Evolutionary conservation across 2,329 filamentous ascomycete genomes (phyloP), one percentile per base, ranked within the genome.

Genomic region (Coniochaeta sp.): DNA sequence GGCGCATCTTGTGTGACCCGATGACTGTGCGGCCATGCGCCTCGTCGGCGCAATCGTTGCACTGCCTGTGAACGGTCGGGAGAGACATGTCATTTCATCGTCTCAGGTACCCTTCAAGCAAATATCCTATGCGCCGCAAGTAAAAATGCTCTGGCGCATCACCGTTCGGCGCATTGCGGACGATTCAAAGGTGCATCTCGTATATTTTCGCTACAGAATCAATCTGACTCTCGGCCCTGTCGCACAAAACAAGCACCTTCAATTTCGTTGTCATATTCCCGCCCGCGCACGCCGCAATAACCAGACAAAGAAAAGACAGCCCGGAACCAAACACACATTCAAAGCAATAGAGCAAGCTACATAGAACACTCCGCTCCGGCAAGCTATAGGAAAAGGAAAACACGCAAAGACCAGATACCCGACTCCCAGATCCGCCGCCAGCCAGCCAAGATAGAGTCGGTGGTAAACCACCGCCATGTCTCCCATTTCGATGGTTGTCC

Each of bases 141-240:
- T 6, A 3, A 42, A 42, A 47, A 47, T 24, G 9, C 42, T 24
- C 19, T 22, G 19, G 38, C 38, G 38, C 38, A 42, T 42, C 38
- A 42, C n/a, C 7, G 10, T 42, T 42, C 10, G n/a, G 38, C 38
- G 4, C 6, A 16, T n/a, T 9, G 5, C 5, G 36, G 3, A 42
- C 2, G 4, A 5, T 14, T 47, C 19, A 47, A 47, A 24, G 42
- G n/a, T 24, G 42, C 14, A 47, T 47, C 4, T 47, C 42, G 42
- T 58, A 32, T 58, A 47, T 44, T 58, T 32, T n/a, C n/a, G 56
- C 56, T 58, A 58, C 56, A 58, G 56, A 58, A 58, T 58, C 56
- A 42, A 44, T 47, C 56, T 58, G 38, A 28, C 56, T 42, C 19
- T 17, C 16, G 5, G 38, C 38, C 2, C 10, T n/a, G 16, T n/a